phyloP scores from a whole-genome alignment of 2,329 filamentous ascomycete species.

The Monosporascus sp. region DNA sequence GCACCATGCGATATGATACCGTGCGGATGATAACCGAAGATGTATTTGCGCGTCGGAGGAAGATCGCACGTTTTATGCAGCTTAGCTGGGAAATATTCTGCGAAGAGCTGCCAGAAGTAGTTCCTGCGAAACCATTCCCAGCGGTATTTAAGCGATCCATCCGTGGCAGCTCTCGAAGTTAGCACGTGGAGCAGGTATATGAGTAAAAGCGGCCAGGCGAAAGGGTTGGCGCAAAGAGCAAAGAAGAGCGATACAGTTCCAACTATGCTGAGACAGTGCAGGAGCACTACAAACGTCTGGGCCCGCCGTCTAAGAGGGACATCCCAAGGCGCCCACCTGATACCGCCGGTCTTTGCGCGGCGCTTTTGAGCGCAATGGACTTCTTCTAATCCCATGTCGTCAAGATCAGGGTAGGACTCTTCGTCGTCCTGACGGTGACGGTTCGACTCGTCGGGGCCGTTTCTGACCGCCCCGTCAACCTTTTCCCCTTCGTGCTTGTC shows the following conservation, averaged over 20 bases:
- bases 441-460: not conserved
- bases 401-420: conserved; percentile 28
- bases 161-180: conserved; percentile 70
- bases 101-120: conserved; percentile 81
- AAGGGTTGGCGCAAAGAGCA: conserved; percentile 81
- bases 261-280: conserved; percentile 68
- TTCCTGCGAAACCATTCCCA: conserved; percentile 69
- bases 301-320: conserved; percentile 66
- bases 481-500: conserved; percentile 2
- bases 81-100: conserved; percentile 83
- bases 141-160: conserved; percentile 69
- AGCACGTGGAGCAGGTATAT: conserved; percentile 81
- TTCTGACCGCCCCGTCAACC: too few relatives aligned
- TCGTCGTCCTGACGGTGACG: conserved; percentile 19
- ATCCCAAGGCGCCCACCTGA: conserved; percentile 79
- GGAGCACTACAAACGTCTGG: conserved; percentile 73
- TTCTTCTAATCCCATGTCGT: conserved; percentile 26
- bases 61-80: conserved; percentile 81
- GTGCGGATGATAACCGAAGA: conserved; percentile 95
- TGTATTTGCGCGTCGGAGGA: conserved; percentile 80
- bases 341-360: conserved; percentile 37
- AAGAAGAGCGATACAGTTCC: conserved; percentile 75
- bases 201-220: conserved; percentile 77
- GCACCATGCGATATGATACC: conserved; percentile 97
- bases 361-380: conserved; percentile 18